A percentile compares a stretch with the other conserved stretches of the same genome.
These are phyloP conservation scores for Yamadazyma triangularis DNA, from an alignment of 1,139 yeast genomes.

Conservation along the genomic window DNA sequence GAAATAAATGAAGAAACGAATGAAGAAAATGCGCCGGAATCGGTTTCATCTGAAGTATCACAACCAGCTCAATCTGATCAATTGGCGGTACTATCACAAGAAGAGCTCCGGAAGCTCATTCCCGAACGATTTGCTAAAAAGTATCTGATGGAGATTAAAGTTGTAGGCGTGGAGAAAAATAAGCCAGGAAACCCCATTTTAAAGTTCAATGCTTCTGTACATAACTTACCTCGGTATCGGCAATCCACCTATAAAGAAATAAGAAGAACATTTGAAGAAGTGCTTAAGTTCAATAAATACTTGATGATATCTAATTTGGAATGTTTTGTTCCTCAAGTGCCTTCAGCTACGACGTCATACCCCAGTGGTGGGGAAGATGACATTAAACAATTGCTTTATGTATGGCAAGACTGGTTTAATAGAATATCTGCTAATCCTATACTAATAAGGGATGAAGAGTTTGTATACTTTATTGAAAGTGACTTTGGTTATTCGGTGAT, in stretches of 20 bases:
- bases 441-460: conserved; percentile 79
- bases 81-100: conserved; percentile 24
- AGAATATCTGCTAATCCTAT: conserved; percentile 72
- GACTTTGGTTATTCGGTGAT: conserved; percentile 79
- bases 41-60: background rate
- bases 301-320: conserved; percentile 80
- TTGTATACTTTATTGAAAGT: conserved; percentile 81
- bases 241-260: conserved; percentile 68
- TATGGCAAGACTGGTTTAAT: conserved; percentile 85
- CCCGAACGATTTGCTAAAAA: conserved; percentile 47
- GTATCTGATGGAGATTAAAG: conserved; percentile 25
- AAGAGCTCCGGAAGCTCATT: conserved; percentile 40
- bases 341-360: conserved; percentile 67
- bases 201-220: conserved; percentile 35
- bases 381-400: conserved; percentile 47
- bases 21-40: background rate
- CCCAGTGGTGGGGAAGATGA: conserved; percentile 87
- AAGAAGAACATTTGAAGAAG: conserved; percentile 77
- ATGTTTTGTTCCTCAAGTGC: conserved; percentile 89
- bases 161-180: conserved; percentile 35
- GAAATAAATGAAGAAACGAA: conserved; percentile 3
- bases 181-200: conserved; percentile 44
- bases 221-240: conserved; percentile 69
- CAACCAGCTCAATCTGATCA: too few relatives aligned
- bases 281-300: conserved; percentile 72